These are phyloP conservation scores for Colletotrichum chrysophilum DNA, from an alignment of 2,329 filamentous ascomycete species.

Conservation along the genomic window DNA sequence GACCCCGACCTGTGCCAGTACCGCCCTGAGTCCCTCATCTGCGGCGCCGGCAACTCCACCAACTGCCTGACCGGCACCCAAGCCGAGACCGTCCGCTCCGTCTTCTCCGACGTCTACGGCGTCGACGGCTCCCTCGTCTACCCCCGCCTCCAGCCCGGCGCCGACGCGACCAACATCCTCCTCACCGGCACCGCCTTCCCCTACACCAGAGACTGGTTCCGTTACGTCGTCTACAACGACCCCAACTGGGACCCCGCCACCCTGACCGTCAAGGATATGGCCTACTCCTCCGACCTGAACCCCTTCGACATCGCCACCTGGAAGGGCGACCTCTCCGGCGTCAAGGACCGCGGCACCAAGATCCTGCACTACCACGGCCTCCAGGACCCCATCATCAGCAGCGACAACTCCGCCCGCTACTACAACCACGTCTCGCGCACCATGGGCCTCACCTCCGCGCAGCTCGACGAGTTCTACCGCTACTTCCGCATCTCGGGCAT, in stretches of 20 bases:
- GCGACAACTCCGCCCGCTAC: slow-evolving; percentile 51
- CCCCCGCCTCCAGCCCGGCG: slow-evolving; percentile 53
- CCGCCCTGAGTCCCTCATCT: slow-evolving; percentile 45
- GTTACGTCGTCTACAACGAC: slow-evolving; percentile 46
- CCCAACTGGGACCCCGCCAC: slow-evolving; percentile 38
- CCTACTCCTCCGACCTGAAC: slow-evolving; percentile 33
- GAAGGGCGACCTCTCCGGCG: slow-evolving; percentile 42
- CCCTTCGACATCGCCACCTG: slow-evolving; percentile 44
- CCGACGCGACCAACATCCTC: slow-evolving; percentile 47
- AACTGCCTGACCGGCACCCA: slow-evolving; percentile 31
- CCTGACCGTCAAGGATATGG: slow-evolving; percentile 41
- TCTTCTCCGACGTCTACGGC: slow-evolving; percentile 33
- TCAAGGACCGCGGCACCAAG: slow-evolving; percentile 45
- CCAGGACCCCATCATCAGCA: slow-evolving; percentile 45
- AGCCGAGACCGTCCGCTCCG: slow-evolving; percentile 37
- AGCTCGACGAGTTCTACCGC: slow-evolving; percentile 41
- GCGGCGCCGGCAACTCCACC: slow-evolving; percentile 23
- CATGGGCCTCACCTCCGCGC: slow-evolving; percentile 38
- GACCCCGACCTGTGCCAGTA: slow-evolving; percentile 33
- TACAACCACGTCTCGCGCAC: slow-evolving; percentile 51
- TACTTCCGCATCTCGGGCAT: slow-evolving; percentile 37
- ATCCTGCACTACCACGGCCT: slow-evolving; percentile 53
- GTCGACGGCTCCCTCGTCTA: slow-evolving; percentile 41
- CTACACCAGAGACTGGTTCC: slow-evolving; percentile 35
- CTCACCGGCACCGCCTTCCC: slow-evolving; percentile 39